Base-by-base conservation (phyloP, 2,329 filamentous ascomycete species). In the Acrocalymma vagum region DNA sequence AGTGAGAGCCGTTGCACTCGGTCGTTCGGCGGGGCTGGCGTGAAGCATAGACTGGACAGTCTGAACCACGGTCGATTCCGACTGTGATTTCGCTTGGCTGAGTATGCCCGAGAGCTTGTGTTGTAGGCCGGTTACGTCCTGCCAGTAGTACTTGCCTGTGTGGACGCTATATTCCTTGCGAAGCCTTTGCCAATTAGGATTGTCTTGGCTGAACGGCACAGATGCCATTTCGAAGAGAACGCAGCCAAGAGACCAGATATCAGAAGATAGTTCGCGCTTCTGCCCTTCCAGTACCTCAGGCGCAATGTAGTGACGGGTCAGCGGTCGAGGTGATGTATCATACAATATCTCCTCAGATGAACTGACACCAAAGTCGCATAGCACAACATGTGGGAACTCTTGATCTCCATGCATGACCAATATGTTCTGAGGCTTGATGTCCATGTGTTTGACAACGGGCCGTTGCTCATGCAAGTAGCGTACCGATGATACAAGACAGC, bases 221-320 rank as follows among this genome's bases (percentile, higher is more conserved):
- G 55, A 52, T 17, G 90, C 90, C 93, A 99, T 97, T 71, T 99
- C 94, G 21, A 96, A 81, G 53, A 99, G 90, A 27, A 99, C 94
- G 65, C 94, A 99, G 36, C 94, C 93, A 9, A 99, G 80, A 13
- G 91, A 96, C 94, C 94, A 99, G 45, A 97, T 87, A 64, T 99
- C 93, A 6, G 68, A 60, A n/a, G 63, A 58, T 43, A 58, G 49
- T 20, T 60, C 60, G 24, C 66, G 62, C 23, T 46, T 47, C 13
- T 51, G 47, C 21, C 60, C 58, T n/a, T 51, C 47, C 2, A 59
- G 53, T 4, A 67, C 62, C 39, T 71, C 68, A 1, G 66, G 68
- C 2, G 68, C 68, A 10, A 58, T 57, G 38, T 70, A 70, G 48
- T 60, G 59, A 30, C 60, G 60, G 26, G 65, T 70, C 15, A 66